Percentiles rank a stretch among this genome's conserved stretches.
Evolutionary conservation across 176 grass and related monocot genomes (phyloP).

Genomic region (Thalia dealbata): DNA sequence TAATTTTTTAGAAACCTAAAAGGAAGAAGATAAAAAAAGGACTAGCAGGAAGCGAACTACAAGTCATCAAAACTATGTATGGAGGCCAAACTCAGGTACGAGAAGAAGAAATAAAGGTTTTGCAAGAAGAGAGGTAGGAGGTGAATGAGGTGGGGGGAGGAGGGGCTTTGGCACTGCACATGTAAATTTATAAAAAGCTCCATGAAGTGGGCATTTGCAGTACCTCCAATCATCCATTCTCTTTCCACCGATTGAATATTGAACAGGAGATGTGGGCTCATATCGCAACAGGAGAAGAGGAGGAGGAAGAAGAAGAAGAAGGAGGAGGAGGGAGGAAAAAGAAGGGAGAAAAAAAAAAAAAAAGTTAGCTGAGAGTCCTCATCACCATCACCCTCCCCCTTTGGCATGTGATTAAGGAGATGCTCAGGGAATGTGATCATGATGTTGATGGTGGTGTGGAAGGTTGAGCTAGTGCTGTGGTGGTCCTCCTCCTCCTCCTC

Average conservation of each 20-base stretch:
- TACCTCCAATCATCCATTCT: not conserved
- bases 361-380: not conserved
- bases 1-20: too few species aligned
- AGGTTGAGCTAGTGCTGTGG: not conserved
- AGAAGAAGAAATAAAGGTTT: too few species aligned
- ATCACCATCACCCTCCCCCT: not conserved
- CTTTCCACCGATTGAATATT: not conserved
- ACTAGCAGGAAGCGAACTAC: too few species aligned
- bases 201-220: not conserved
- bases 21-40: too few species aligned
- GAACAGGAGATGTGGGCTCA: constrained; percentile 1
- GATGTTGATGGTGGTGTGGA: not conserved
- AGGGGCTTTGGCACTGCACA: not conserved
- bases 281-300: not conserved
- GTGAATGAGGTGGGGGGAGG: not conserved
- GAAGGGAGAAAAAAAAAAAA: not conserved
- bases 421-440: not conserved
- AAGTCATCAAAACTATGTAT: too few species aligned
- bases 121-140: not conserved
- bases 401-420: not conserved
- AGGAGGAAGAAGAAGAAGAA: not conserved
- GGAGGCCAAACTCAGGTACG: too few species aligned
- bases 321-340: too few species aligned
- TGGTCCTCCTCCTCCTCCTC: constrained; percentile 9
- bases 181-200: not conserved